Conservation (phyloP, 441 rosid species). For the Adansonia rubrostipa region DNA sequence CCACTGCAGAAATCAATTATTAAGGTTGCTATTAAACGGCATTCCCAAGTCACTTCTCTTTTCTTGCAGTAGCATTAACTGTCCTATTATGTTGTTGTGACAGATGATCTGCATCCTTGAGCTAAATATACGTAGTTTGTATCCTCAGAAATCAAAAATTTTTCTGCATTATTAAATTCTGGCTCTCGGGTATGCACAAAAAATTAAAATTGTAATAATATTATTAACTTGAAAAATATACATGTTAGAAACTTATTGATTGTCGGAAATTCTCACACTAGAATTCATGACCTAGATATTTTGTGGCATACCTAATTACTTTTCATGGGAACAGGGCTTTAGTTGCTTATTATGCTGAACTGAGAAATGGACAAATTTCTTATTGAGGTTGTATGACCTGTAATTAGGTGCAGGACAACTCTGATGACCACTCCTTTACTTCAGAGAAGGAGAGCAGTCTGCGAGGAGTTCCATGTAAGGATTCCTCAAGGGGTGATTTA, state of each 20-base stretch:
- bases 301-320: not conserved
- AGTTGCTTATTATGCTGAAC: conserved; percentile 19
- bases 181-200: not conserved
- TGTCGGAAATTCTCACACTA: not conserved
- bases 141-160: not conserved
- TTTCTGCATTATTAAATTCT: conserved; percentile 8
- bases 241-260: conserved; percentile 6
- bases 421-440: conserved; percentile 34
- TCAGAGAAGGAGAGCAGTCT: conserved; percentile 36
- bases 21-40: conserved; percentile 34
- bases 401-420: conserved; percentile 37
- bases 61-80: not conserved
- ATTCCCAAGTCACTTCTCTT: not conserved
- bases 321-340: not conserved
- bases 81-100: not conserved
- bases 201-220: not conserved
- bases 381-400: not conserved
- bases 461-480: conserved; percentile 41
- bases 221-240: not conserved
- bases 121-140: conserved; percentile 5
- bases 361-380: not conserved
- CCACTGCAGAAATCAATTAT: conserved; percentile 23
- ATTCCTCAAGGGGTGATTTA: conserved; percentile 32
- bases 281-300: conserved; percentile 6
- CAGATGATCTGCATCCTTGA: not conserved